A percentile compares a stretch with the other conserved stretches of the same genome.
phyloP scores from a whole-genome alignment of 176 grass and related monocot genomes.

The Hordeum marinum region DNA sequence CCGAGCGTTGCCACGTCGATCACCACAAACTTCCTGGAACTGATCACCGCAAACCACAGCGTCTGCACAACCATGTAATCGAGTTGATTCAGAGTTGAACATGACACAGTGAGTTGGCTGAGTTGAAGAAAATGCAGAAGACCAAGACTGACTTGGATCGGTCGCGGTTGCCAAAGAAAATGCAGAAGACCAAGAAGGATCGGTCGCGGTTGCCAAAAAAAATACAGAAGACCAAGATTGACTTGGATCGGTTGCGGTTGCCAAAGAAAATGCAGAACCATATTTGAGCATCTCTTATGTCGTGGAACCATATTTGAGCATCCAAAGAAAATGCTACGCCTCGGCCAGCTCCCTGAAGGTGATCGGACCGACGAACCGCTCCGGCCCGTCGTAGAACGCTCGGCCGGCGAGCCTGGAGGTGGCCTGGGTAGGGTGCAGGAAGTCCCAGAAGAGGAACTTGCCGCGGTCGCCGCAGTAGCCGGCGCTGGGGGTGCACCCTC shows the following conservation, averaged over 20 bases:
- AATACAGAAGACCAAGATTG: not conserved
- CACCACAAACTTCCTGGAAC: no score
- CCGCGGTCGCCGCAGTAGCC: slow-evolving; percentile 47
- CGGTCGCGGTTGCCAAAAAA: no score
- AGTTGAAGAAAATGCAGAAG: no score
- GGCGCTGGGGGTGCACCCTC: slow-evolving; percentile 45
- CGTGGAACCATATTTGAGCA: slow-evolving; percentile 1
- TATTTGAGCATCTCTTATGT: not conserved
- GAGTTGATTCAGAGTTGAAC: no score
- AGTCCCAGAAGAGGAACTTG: slow-evolving; percentile 58
- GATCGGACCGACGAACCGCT: slow-evolving; percentile 43
- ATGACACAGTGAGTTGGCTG: no score
- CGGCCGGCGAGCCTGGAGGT: slow-evolving; percentile 37
- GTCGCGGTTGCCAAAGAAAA: no score
- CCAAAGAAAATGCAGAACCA: not conserved
- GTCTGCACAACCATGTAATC: no score
- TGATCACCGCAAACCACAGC: no score
- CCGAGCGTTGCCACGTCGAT: no score
- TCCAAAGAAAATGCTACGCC: slow-evolving; percentile 19
- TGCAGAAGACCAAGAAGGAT: no score
- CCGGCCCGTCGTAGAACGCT: slow-evolving; percentile 39
- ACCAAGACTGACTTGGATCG: not conserved
- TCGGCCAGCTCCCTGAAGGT: slow-evolving; percentile 51
- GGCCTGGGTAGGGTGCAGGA: slow-evolving; percentile 52
- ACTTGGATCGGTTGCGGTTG: not conserved